Base-by-base conservation (phyloP, 2,329 filamentous ascomycete genomes). In the Penicillium sp. region DNA sequence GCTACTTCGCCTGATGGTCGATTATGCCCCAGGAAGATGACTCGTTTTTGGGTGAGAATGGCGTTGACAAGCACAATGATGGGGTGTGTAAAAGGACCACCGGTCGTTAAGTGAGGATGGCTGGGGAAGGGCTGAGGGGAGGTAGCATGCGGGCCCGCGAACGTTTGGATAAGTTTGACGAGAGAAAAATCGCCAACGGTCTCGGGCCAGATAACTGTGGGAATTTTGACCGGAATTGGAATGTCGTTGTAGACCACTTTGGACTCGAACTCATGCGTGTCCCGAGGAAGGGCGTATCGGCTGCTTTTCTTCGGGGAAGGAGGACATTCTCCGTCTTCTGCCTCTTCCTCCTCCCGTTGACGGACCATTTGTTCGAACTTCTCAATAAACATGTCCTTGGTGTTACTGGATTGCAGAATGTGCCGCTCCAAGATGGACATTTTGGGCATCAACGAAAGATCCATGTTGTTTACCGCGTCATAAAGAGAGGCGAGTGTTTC, bases 201-300 rank as follows among this genome's bases (percentile, higher is more conserved):
- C 80, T 99, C 95, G 1, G 93, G 91, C 81, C 93, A 94, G 59
- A 96, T 86, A 11, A 95, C 93, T 3, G 94, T 93, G 0, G 95
- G 95, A 7, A 99, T 89, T 78, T 98, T 98, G 79, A 99, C 92
- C 1, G 95, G 95, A 31, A 99, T 94, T 0, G 94, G 94, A 57
- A 98, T 95, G 63, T 92, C 92, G 78, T 97, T 96, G 80, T 99
- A 99, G 72, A 94, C 86, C 69, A 99, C 92, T 71, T 89, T 92
- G 67, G 91, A 96, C 79, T 98, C 95, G 71, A 96, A 98, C 76
- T 99, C 95, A 76, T 99, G 95, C 0, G 95, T 99, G 73, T 99
- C 95, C 70, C 95, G 86, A 8, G 95, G 94, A 14, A 96, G 86
- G 1, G 85, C 84, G 72, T 95, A 96, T 34, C 84, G 82, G 15